Percentiles rank a stretch among this genome's conserved stretches.
phyloP scores from a whole-genome alignment of 805 yeast genomes.

The Cyberlindnera xylosilytica region DNA sequence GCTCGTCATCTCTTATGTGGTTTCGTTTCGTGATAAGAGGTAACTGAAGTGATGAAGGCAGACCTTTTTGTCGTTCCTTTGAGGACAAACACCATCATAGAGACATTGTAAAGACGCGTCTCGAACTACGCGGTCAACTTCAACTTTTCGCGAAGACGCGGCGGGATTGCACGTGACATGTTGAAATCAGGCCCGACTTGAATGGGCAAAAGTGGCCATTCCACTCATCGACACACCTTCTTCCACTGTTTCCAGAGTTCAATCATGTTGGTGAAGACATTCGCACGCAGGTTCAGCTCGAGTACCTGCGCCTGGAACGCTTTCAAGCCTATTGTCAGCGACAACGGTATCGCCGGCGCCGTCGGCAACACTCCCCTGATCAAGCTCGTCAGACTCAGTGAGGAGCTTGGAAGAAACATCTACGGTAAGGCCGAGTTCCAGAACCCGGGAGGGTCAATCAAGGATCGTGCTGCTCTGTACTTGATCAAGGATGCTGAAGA shows the following conservation, averaged over 20 bases:
- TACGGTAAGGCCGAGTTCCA: slow-evolving; percentile 90
- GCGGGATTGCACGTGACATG: slow-evolving; percentile 3
- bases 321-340: slow-evolving; percentile 54
- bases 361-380: slow-evolving; percentile 93
- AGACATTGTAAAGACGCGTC: no score
- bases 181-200: neutral
- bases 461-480: slow-evolving; percentile 84
- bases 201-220: no score
- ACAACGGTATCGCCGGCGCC: slow-evolving; percentile 72
- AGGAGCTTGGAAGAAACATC: slow-evolving; percentile 64
- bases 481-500: slow-evolving; percentile 76
- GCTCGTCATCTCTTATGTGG: slow-evolving; percentile 1
- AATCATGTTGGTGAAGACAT: slow-evolving; percentile 13
- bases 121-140: no score
- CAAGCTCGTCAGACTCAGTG: slow-evolving; percentile 52
- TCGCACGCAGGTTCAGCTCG: slow-evolving; percentile 13
- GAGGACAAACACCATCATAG: no score
- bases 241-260: no score
- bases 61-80: no score
- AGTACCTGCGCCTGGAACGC: slow-evolving; percentile 4
- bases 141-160: no score
- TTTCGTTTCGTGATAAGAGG: neutral
- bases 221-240: no score
- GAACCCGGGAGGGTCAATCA: slow-evolving; percentile 93
- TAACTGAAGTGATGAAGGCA: no score